Evolutionary conservation across 192 early-diverging fungal species (phyloP), one percentile per base, ranked within the genome.

Genomic region (Podila epicladia): DNA sequence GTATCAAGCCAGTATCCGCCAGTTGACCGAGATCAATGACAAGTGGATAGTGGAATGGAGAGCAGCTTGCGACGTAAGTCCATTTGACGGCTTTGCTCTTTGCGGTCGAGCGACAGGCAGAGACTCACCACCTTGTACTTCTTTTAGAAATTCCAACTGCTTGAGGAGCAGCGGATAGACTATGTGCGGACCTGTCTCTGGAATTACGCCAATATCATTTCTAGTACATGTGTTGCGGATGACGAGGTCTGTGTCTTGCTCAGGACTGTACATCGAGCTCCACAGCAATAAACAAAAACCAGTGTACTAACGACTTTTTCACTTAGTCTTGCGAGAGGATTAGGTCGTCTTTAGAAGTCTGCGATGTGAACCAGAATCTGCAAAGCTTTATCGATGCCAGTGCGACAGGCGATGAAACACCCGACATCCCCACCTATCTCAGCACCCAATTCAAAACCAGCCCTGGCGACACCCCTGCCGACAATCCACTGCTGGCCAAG

Each of bases 131-230:
- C 1, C 41, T 15, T 29, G 6, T 24, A 50, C 61, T 28, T 12
- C 22, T 29, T 31, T 8, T 38, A 89, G 88, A 85, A 73, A 83
- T 90, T 87, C 45, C 89, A 90, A 85, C 41, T 80, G n/a, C 71
- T 95, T 48, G 93, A 95, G 75, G 92, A 94, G 69, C 87, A 93
- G 65, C 82, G 93, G 37, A 82, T 95, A 9, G 92, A 93, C 32
- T 93, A 90, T 32, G 72, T 93, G 37, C 86, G 90, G 58, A 89
- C 85, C 3, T 73, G 73, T n/a, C 83, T 95, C 58, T 92, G 91
- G 87, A 84, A 85, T 13, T 95, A 91, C 69, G 89, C 91, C 2
- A 95, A 95, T 67, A 85, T 95, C 29, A 85, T 93, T 9, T 92
- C 92, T n/a, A 86, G 84, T 50, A 71, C 84, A n/a, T 91, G 88